phyloP scores from a whole-genome alignment of 139 green algal species.

The Trebouxia sp. region DNA sequence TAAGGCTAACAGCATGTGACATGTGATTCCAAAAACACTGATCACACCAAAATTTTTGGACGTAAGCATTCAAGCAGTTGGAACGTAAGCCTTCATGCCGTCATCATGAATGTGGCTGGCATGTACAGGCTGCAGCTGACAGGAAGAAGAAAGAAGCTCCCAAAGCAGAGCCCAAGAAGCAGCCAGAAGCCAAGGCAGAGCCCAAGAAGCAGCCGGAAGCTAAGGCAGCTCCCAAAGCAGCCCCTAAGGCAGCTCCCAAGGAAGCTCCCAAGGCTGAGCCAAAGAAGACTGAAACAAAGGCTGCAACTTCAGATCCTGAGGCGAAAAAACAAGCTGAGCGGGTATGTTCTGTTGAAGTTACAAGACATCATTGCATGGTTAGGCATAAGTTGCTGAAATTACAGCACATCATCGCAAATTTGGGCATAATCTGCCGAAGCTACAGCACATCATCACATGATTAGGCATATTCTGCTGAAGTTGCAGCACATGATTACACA shows the following conservation, averaged over 20 bases:
- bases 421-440: too few species aligned
- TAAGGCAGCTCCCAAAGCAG: not conserved
- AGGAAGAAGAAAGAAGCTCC: not conserved
- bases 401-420: too few species aligned
- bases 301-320: constrained; percentile 6
- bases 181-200: not conserved
- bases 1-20: too few species aligned
- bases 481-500: too few species aligned
- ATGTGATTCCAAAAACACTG: too few species aligned
- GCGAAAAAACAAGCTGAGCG: constrained; percentile 26
- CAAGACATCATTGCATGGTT: too few species aligned
- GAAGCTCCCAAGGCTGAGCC: constrained; percentile 24
- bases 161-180: not conserved
- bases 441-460: too few species aligned
- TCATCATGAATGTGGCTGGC: not conserved
- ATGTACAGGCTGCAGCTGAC: too few species aligned
- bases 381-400: too few species aligned
- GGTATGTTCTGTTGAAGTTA: too few species aligned
- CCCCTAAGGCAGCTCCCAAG: not conserved
- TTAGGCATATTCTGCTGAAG: too few species aligned
- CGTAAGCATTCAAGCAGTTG: not conserved
- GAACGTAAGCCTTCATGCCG: not conserved
- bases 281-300: constrained; percentile 36
- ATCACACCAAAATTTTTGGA: not conserved
- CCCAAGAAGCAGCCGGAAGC: too few species aligned